Evolutionary conservation across 805 yeast species (phyloP).

Genomic region (Pichia thaimueangensis): DNA sequence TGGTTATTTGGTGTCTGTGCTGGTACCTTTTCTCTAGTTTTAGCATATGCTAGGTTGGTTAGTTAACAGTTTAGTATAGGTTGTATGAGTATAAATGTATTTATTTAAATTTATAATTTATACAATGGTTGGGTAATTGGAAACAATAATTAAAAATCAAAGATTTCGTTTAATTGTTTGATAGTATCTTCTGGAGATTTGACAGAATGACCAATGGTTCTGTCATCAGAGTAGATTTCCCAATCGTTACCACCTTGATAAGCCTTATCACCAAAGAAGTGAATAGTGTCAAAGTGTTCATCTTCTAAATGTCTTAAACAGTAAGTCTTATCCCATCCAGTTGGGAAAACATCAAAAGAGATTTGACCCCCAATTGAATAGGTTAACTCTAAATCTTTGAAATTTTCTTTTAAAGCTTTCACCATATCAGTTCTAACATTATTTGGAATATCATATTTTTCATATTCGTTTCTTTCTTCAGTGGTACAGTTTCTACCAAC

Average conservation of each 20-base stretch:
- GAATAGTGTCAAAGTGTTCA: constrained; percentile 82
- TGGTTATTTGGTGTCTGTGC: constrained; percentile 98
- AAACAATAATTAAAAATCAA: constrained; percentile 37
- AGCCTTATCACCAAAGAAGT: constrained; percentile 98
- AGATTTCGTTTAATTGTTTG: constrained; percentile 75
- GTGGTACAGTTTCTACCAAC: constrained; percentile 97
- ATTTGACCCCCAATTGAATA: constrained; percentile 99
- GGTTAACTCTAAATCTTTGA: constrained; percentile 80
- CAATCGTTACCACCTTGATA: constrained; percentile 97
- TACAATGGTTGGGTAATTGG: too few relatives aligned
- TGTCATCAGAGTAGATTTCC: constrained; percentile 85
- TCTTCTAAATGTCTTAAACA: constrained; percentile 85
- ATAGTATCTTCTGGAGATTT: constrained; percentile 84
- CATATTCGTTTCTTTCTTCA: constrained; percentile 88
- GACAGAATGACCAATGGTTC: constrained; percentile 96
- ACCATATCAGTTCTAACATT: constrained; percentile 83
- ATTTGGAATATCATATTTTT: constrained; percentile 73
- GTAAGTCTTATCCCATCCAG: constrained; percentile 99
- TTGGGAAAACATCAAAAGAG: constrained; percentile 98
- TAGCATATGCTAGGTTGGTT: constrained; percentile 79
- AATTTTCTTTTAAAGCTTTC: constrained; percentile 71
- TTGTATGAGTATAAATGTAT: background rate
- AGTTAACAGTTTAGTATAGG: constrained; percentile 15
- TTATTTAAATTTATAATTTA: background rate
- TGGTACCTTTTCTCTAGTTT: constrained; percentile 90